phyloP scores from a whole-genome alignment of 1,284 basidiomycete species.

The Singerocomus rubriflavus region DNA sequence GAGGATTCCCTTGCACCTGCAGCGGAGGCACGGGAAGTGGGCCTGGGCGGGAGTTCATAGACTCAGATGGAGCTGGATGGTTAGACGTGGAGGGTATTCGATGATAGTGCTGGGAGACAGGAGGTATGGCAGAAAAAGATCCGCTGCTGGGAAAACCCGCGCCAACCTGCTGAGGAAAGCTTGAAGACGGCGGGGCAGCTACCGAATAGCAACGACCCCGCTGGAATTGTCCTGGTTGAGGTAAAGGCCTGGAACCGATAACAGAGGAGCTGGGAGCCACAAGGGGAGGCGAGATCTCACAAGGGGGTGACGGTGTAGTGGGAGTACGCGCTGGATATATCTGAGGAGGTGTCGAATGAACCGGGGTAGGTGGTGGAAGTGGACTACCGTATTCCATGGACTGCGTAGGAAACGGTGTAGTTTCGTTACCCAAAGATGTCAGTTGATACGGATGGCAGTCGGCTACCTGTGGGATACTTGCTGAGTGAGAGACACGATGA shows the following conservation, averaged over 20 bases:
- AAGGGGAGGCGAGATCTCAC: constrained; percentile 28
- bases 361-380: constrained; percentile 24
- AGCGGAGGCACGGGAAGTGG: constrained; percentile 32
- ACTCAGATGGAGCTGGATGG: constrained; percentile 23
- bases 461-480: constrained; percentile 23
- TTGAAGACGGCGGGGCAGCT: constrained; percentile 34
- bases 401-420: constrained; percentile 26
- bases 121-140: constrained; percentile 21
- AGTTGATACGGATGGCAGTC: constrained; percentile 28
- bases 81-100: constrained; percentile 30
- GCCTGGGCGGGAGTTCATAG: constrained; percentile 15
- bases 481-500: constrained; percentile 27
- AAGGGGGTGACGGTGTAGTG: constrained; percentile 33
- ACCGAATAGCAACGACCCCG: constrained; percentile 37
- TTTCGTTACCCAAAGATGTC: constrained; percentile 19
- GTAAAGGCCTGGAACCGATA: constrained; percentile 54
- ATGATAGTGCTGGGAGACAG: constrained; percentile 23
- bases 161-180: constrained; percentile 27
- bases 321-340: constrained; percentile 30
- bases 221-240: constrained; percentile 38
- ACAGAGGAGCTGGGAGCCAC: constrained; percentile 33
- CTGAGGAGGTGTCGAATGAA: constrained; percentile 26
- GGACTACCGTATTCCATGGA: constrained; percentile 22
- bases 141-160: constrained; percentile 18
- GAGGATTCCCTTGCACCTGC: constrained; percentile 25